Conservation (phyloP, 495 filamentous ascomycete genomes). For the Tuber brumale region DNA sequence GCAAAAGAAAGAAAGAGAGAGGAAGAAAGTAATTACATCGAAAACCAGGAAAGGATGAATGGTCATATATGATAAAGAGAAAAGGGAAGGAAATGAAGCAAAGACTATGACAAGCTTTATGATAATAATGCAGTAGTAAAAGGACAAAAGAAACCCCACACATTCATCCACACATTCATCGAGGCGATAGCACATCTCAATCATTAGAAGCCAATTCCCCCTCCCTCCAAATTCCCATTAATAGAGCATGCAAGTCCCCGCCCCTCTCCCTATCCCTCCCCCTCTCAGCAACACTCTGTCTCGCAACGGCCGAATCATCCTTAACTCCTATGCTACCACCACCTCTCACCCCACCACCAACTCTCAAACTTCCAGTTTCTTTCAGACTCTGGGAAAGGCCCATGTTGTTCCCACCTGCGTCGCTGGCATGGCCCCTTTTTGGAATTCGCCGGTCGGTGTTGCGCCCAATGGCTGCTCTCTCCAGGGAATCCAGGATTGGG, state of each 20-base stretch:
- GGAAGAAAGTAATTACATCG: neutral
- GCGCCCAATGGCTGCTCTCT: conserved; percentile 50
- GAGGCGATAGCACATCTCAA: neutral
- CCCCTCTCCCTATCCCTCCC: conserved; percentile 19
- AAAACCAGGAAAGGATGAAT: neutral
- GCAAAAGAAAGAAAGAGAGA: neutral
- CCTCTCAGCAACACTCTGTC: conserved; percentile 8
- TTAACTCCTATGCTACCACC: conserved; percentile 15
- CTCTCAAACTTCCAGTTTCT: conserved; percentile 25
- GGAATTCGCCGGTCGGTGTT: conserved; percentile 46
- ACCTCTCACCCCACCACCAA: neutral
- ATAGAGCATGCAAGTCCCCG: conserved; percentile 21
- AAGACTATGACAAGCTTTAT: neutral
- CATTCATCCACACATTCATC: neutral
- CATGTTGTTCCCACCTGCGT: conserved; percentile 36
- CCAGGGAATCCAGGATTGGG: conserved; percentile 55
- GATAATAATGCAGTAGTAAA: conserved; percentile 11
- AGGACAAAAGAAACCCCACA: neutral
- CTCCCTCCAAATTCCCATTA: conserved; percentile 32
- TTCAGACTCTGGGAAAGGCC: conserved; percentile 47
- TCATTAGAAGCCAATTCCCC: conserved; percentile 33
- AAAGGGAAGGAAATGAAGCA: neutral
- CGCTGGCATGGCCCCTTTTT: conserved; percentile 36
- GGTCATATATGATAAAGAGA: neutral
- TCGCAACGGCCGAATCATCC: conserved; percentile 26